Base-by-base conservation (phyloP, 2,329 filamentous ascomycete species). In the Fusarium proliferatum region DNA sequence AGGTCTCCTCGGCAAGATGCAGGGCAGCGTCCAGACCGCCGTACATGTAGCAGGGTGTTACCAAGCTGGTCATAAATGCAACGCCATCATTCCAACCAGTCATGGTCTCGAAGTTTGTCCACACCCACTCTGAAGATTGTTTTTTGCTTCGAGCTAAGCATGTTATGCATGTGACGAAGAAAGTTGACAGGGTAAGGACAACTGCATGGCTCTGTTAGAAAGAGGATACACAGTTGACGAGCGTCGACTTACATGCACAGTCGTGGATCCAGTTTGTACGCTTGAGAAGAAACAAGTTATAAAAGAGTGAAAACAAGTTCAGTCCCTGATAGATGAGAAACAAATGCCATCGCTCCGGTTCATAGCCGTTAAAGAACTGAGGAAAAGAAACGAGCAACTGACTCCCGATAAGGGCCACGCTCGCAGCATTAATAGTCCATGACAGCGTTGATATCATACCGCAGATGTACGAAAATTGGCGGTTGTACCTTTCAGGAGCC, bases 201-300 rank as follows among this genome's bases (percentile, higher is more conserved):
- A 53, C 51, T 53, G 13, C n/a, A 15, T 38, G 9, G 2, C 1
- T 19, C 1, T 39, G 34, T 36, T 23, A 38, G 17, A 11, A 12
- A 16, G 19, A 23, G 4, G 9, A 2, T 39, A 10, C 0, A 11
- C 15, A 15, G 6, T 7, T 26, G 16, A 30, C 28, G 3, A 36
- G 3, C 1, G 19, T 23, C 13, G 8, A 53, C 34, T 0, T 28
- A 53, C 51, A 53, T 6, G 34, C 51, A 7, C n/a, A 36, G 9
- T 53, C 34, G 13, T 53, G 34, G 23, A 53, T 38, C 34, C 34
- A 53, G n/a, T 53, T 53, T 21, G 51, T 53, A 10, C 51, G 51
- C 33, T 53, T 53, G 4, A 53, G 34, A 15, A 53, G 17, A 12
- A 38, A 53, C 16, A 53, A 6, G 17, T 53, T 53, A 21, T 53